Evolutionary conservation across 2,329 filamentous ascomycete species (phyloP).

Genomic region (Chrysosporium queenslandicum): DNA sequence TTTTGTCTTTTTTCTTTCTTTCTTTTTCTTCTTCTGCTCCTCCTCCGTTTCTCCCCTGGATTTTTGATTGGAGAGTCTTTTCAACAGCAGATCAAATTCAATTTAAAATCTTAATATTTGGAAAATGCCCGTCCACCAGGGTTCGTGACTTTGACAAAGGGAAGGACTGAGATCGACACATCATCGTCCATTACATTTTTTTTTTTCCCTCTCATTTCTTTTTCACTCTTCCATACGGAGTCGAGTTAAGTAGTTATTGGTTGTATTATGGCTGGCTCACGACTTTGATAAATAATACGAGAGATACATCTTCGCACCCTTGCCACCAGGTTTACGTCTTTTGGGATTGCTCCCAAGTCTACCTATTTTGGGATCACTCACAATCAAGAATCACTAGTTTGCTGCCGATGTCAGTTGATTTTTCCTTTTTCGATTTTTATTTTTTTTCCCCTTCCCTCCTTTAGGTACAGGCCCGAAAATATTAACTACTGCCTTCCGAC

Average conservation of each 20-base stretch:
- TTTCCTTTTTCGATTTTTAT: neutral
- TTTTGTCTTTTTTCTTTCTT: neutral
- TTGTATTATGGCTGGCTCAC: neutral
- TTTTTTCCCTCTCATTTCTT: constrained; percentile 1
- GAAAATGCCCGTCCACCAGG: constrained; percentile 6
- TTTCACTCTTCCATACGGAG: neutral
- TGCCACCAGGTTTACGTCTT: constrained; percentile 2
- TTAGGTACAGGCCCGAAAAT: neutral
- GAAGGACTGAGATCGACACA: constrained; percentile 7
- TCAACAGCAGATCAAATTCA: constrained; percentile 4
- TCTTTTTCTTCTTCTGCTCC: neutral
- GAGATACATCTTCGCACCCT: constrained; percentile 6
- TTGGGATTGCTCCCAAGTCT: neutral
- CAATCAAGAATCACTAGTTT: constrained; percentile 8
- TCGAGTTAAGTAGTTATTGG: neutral
- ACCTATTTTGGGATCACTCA: constrained; percentile 10
- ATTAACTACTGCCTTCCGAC: neutral
- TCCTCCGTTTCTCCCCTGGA: constrained; percentile 5
- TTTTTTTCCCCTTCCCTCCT: neutral
- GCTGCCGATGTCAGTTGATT: constrained; percentile 8
- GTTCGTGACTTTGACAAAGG: constrained; percentile 8
- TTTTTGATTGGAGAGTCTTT: constrained; percentile 3
- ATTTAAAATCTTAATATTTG: constrained; percentile 1
- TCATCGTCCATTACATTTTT: neutral
- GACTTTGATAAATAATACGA: constrained; percentile 6